Conservation (phyloP, 2,329 filamentous ascomycete species). For the Arachnomyces sp. region DNA sequence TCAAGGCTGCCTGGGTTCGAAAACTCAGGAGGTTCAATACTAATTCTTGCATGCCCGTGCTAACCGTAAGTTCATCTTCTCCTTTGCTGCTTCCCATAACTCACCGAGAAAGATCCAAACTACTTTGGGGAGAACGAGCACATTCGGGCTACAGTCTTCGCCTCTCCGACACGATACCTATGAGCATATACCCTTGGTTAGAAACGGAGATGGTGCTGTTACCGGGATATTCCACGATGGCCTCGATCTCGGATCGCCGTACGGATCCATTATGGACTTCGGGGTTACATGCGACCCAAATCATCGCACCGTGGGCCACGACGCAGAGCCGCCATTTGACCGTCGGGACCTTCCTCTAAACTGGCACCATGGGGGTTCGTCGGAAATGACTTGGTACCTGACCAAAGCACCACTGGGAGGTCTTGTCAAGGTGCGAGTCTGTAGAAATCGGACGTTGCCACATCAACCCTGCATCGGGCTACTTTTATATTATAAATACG, state of each 20-base stretch:
- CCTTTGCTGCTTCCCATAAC: not conserved
- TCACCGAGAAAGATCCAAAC: slow-evolving; percentile 1
- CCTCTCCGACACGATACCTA: not conserved
- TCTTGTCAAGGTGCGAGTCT: slow-evolving; percentile 10
- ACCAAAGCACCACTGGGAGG: slow-evolving; percentile 8
- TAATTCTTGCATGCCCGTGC: not conserved
- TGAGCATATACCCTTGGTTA: slow-evolving; percentile 8
- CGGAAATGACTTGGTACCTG: slow-evolving; percentile 9
- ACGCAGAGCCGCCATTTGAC: not conserved
- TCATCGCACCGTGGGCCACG: not conserved
- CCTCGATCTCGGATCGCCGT: slow-evolving; percentile 1
- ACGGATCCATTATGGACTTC: slow-evolving; percentile 1
- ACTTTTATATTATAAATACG: slow-evolving; percentile 9
- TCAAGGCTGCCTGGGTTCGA: slow-evolving; percentile 10
- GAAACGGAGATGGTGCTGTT: slow-evolving; percentile 9
- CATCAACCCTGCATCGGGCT: slow-evolving; percentile 10
- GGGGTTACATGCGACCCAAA: slow-evolving; percentile 12
- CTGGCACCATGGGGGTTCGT: not conserved
- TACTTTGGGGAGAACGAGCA: slow-evolving; percentile 11
- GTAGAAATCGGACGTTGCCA: slow-evolving; percentile 7
- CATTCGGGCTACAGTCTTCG: slow-evolving; percentile 9
- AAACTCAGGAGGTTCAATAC: not conserved
- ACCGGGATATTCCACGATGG: slow-evolving; percentile 13
- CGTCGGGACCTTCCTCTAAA: slow-evolving; percentile 3
- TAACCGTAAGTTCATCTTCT: slow-evolving; percentile 8